These are phyloP conservation scores for Rhinocladiella mackenziei DNA, from an alignment of 2,329 filamentous ascomycete genomes.

Conservation along the genomic window DNA sequence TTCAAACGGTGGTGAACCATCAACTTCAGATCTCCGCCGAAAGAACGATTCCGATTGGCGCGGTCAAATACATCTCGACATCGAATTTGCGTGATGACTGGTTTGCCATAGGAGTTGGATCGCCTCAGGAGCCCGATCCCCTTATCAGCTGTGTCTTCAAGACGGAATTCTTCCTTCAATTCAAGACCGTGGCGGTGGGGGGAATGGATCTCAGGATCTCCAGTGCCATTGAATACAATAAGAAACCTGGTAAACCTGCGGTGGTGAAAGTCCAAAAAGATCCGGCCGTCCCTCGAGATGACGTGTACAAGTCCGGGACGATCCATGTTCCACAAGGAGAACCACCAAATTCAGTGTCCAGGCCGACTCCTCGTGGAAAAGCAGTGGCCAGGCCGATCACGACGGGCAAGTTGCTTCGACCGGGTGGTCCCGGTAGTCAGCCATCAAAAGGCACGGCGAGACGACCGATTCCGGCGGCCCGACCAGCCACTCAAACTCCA, in stretches of 20 bases:
- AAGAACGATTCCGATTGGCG: conserved; percentile 73
- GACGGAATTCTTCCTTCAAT: conserved; percentile 93
- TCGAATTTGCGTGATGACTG: conserved; percentile 89
- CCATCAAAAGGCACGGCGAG: conserved; percentile 57
- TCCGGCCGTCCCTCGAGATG: conserved; percentile 64
- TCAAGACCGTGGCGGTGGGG: conserved; percentile 73
- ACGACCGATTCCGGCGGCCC: conserved; percentile 36
- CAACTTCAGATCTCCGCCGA: conserved; percentile 79
- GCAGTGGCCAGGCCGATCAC: conserved; percentile 87
- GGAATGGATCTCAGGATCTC: conserved; percentile 76
- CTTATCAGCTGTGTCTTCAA: conserved; percentile 90
- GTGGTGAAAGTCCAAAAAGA: conserved; percentile 88
- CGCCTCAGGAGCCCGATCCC: conserved; percentile 87
- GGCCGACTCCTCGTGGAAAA: conserved; percentile 80
- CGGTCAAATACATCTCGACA: conserved; percentile 80
- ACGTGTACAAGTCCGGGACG: conserved; percentile 89
- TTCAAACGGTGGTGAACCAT: conserved; percentile 75
- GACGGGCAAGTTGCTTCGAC: conserved; percentile 84
- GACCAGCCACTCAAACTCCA: conserved; percentile 31
- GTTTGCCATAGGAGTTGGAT: conserved; percentile 90
- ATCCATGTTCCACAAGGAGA: conserved; percentile 85
- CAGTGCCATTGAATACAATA: conserved; percentile 89
- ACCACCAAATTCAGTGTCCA: conserved; percentile 74
- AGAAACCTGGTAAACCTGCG: conserved; percentile 92
- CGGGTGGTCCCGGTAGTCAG: conserved; percentile 77